Base-by-base conservation (phyloP, 2,329 filamentous ascomycete species). In the Colletotrichum melonis region DNA sequence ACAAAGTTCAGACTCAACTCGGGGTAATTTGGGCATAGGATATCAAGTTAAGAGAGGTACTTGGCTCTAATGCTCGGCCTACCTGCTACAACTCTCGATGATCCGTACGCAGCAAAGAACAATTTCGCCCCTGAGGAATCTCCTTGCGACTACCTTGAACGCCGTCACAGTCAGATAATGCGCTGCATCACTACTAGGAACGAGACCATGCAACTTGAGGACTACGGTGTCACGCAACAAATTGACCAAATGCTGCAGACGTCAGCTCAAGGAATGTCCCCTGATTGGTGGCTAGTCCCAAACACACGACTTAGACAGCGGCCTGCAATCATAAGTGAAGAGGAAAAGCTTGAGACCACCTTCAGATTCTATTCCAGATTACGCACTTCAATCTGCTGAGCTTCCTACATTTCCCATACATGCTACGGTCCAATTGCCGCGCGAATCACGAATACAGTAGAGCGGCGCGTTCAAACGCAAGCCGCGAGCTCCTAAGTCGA, bases 21-120 rank as follows among this genome's bases (percentile, higher is more conserved):
- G 28, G 28, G 28, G 28, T 30, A 30, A 8, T 1, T 26, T 26
- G 24, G 84, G 82, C 81, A 81, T 42, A 81, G 82, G 1, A 78
- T 85, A 11, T 74, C 83, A 2, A 79, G 73, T 19, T 75, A 79
- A 11, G 84, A 86, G 32, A 79, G 82, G 14, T 78, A 81, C 16
- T 74, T 86, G 0, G 81, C 78, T 24, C 76, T 86, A 8, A 80
- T 85, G 77, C 78, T 86, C 1, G 83, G 83, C 9, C 78, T 85
- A 3, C 81, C 84, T 1, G 78, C 79, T 19, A 78, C 6, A 42
- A 42, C 14, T 42, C 16, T 42, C 76, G 14, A 78, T 77, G 3
- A 42, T 76, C 16, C 1, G 78, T 77, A 55, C 70, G 26, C 5
- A 62, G 57, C 22, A 78, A 81, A 46, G 12, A 3, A 1, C 28